These are phyloP conservation scores for Camelina neglecta DNA, from an alignment of 345 rosid species.

Conservation along the genomic window DNA sequence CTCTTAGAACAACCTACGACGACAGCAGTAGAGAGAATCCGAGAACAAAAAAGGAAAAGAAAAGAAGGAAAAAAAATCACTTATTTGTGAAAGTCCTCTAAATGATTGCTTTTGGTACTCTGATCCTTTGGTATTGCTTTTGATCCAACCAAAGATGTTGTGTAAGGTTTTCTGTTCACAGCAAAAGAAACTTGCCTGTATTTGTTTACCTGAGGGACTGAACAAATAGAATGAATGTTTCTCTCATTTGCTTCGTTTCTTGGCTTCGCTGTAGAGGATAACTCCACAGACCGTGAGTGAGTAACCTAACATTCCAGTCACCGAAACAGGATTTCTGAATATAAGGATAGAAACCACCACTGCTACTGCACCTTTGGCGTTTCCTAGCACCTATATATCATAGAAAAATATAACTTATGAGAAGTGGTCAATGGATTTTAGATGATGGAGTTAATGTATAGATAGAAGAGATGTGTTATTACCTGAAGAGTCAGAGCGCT, in stretches of 20 bases:
- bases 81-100: slow-evolving; percentile 41
- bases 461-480: slow-evolving; percentile 24
- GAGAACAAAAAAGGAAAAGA: not conserved
- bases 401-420: not conserved
- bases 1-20: slow-evolving; percentile 43
- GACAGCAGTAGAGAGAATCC: slow-evolving; percentile 15
- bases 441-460: not conserved
- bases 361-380: slow-evolving; percentile 69
- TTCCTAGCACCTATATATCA: slow-evolving; percentile 58
- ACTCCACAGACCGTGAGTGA: slow-evolving; percentile 60
- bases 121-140: slow-evolving; percentile 34
- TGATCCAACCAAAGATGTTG: slow-evolving; percentile 34
- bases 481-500: slow-evolving; percentile 68
- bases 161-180: slow-evolving; percentile 23
- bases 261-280: slow-evolving; percentile 59
- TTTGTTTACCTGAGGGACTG: slow-evolving; percentile 36
- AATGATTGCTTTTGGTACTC: slow-evolving; percentile 31
- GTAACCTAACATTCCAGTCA: slow-evolving; percentile 65
- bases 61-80: slow-evolving; percentile 9
- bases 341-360: slow-evolving; percentile 63
- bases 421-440: slow-evolving; percentile 6
- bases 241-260: slow-evolving; percentile 52
- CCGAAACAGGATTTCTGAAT: slow-evolving; percentile 63
- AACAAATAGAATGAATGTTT: slow-evolving; percentile 22
- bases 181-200: slow-evolving; percentile 25